Base-by-base conservation (phyloP, 805 yeast species). In the Geotrichum ghanense region DNA sequence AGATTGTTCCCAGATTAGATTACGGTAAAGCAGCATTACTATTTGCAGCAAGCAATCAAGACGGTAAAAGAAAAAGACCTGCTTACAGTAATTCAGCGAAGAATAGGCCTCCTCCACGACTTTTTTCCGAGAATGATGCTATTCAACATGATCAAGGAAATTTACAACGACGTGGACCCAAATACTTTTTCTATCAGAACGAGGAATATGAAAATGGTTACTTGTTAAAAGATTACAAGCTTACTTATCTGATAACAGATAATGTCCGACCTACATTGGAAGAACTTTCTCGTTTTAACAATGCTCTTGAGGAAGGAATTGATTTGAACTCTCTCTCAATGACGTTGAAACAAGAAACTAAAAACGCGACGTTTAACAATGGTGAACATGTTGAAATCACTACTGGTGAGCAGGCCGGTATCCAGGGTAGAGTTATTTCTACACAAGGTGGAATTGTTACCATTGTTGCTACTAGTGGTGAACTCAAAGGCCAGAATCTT, bases 371-470 rank as follows among this genome's bases (percentile, higher is more conserved):
- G 2, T 90, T 89, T 69, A 95, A 87, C 63, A 86, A 94, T 3
- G 97, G 95, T 54, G 98, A 92, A 63, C 76, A 84, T 55, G 96
- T 92, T 43, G 95, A 89, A 65, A 84, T 92, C 43, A 73, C 84
- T 45, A 78, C 79, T 53, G 98, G 98, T 61, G 98, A 92, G 67
- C 97, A 89, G 66, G 79, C 89, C 42, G 94, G 90, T 50, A 77
- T 94, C 50, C 74, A 75, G 45, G 98, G 97, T 66, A 74, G 74
- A 45, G 95, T 90, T 45, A 66, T 76, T 6, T 73, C 83, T 22
- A 76, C 88, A 1, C 72, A 78, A 2, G 76, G 80, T 16, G 92
- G 83, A 53, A 72, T 76, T 47, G 77, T 76, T 21, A 64, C 77
- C 7, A 67, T 78, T 3, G 67, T 66, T 63, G 64, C 72, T 62